A percentile compares a stretch with the other conserved stretches of the same genome.
Evolutionary conservation across 495 filamentous ascomycete genomes (phyloP).

Genomic region (Aspergillus cavernicola): DNA sequence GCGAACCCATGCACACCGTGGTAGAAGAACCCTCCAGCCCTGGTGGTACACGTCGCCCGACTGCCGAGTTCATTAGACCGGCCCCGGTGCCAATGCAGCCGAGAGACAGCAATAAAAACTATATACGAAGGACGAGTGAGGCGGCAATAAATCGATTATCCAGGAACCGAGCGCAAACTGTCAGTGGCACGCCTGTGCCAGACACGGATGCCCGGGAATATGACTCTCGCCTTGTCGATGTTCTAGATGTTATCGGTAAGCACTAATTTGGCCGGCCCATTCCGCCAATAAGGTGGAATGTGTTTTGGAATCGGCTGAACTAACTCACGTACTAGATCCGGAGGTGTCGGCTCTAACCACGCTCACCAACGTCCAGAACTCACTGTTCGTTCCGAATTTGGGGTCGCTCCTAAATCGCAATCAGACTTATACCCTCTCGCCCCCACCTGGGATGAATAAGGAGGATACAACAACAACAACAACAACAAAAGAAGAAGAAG

Average conservation of each 20-base stretch:
- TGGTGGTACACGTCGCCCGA: constrained; percentile 6
- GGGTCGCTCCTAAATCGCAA: constrained; percentile 62
- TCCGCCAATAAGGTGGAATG: not conserved
- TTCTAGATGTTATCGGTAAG: constrained; percentile 68
- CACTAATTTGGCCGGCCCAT: not conserved
- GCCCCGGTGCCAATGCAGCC: constrained; percentile 16
- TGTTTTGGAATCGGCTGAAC: not conserved
- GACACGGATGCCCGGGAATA: constrained; percentile 35
- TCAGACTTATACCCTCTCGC: constrained; percentile 70
- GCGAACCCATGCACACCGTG: constrained; percentile 34
- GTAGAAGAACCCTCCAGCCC: constrained; percentile 34
- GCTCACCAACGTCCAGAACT: constrained; percentile 77
- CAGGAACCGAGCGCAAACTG: constrained; percentile 35
- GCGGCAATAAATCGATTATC: constrained; percentile 32
- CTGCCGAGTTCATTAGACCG: constrained; percentile 6
- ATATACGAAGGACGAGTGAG: constrained; percentile 34
- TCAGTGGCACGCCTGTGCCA: constrained; percentile 25
- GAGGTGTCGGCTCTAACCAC: constrained; percentile 71
- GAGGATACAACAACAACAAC: constrained; percentile 32
- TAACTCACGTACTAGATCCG: constrained; percentile 49
- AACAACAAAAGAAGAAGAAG: constrained; percentile 27
- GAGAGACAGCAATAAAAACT: constrained; percentile 16
- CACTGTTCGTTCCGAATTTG: constrained; percentile 69
- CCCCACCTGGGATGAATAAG: constrained; percentile 30
- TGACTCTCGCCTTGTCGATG: constrained; percentile 59